phyloP scores from a whole-genome alignment of 306 rosid genomes.

The Vigna mungo region DNA sequence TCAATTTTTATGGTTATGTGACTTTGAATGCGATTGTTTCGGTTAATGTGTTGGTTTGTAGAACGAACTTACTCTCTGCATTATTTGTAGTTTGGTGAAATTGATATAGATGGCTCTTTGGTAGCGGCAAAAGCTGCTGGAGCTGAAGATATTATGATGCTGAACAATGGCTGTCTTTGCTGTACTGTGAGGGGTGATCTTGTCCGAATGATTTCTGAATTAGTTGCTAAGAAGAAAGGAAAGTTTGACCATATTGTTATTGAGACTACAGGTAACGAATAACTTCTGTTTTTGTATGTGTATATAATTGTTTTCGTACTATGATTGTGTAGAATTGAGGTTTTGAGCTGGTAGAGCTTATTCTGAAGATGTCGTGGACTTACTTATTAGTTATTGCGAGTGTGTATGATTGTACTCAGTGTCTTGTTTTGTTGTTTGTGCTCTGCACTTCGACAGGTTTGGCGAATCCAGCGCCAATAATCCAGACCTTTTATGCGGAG shows the following conservation, averaged over 20 bases:
- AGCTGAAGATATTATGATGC: conserved; percentile 93
- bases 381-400: background rate
- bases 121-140: conserved; percentile 87
- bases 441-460: conserved; percentile 61
- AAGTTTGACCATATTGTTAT: conserved; percentile 91
- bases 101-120: conserved; percentile 94
- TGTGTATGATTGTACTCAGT: background rate
- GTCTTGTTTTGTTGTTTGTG: conserved; percentile 24
- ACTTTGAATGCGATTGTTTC: conserved; percentile 9
- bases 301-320: background rate
- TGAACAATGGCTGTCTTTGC: conserved; percentile 96
- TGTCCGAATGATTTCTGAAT: conserved; percentile 85
- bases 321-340: background rate
- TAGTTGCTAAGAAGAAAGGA: conserved; percentile 83
- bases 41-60: background rate
- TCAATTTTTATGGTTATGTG: background rate
- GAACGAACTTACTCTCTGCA: background rate
- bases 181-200: conserved; percentile 99
- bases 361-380: background rate
- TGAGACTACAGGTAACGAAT: conserved; percentile 74
- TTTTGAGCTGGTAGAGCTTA: background rate
- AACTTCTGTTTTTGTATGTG: background rate
- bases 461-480: conserved; percentile 97
- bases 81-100: conserved; percentile 77
- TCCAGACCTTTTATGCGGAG: conserved; percentile 96